phyloP scores from a whole-genome alignment of 1,284 basidiomycete genomes.

The Sporisorium exsertum region DNA sequence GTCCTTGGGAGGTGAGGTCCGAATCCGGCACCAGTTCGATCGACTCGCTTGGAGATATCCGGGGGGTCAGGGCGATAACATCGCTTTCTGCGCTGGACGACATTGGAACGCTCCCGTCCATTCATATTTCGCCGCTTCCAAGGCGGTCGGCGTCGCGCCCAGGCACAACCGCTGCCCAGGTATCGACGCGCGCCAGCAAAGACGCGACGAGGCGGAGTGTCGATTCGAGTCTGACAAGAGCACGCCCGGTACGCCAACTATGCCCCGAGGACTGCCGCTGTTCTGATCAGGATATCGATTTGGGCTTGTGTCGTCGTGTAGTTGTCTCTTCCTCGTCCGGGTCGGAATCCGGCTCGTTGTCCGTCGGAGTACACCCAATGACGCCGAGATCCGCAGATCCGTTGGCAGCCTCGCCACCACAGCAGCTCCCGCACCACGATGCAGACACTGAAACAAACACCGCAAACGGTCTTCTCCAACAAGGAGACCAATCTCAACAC shows the following conservation, averaged over 20 bases:
- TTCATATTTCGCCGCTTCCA: slow-evolving; percentile 30
- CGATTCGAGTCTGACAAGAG: slow-evolving; percentile 9
- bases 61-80: slow-evolving; percentile 13
- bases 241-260: slow-evolving; percentile 6
- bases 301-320: slow-evolving; percentile 38
- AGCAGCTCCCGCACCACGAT: neutral
- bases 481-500: slow-evolving; percentile 10
- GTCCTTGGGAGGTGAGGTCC: slow-evolving; percentile 40
- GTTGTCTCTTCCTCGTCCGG: slow-evolving; percentile 32
- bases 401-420: neutral
- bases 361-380: slow-evolving; percentile 34
- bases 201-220: slow-evolving; percentile 3
- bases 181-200: neutral
- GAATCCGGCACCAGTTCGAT: slow-evolving; percentile 22
- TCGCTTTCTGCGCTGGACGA: slow-evolving; percentile 26
- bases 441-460: neutral
- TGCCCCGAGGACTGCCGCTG: slow-evolving; percentile 50
- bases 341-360: slow-evolving; percentile 30
- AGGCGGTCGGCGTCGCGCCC: slow-evolving; percentile 1
- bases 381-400: neutral
- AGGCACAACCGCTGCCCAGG: neutral
- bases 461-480: neutral
- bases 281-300: slow-evolving; percentile 49
- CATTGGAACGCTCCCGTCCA: slow-evolving; percentile 32
- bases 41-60: slow-evolving; percentile 20